These are phyloP conservation scores for Prunus salicina DNA, from an alignment of 306 rosid genomes.

Conservation along the genomic window DNA sequence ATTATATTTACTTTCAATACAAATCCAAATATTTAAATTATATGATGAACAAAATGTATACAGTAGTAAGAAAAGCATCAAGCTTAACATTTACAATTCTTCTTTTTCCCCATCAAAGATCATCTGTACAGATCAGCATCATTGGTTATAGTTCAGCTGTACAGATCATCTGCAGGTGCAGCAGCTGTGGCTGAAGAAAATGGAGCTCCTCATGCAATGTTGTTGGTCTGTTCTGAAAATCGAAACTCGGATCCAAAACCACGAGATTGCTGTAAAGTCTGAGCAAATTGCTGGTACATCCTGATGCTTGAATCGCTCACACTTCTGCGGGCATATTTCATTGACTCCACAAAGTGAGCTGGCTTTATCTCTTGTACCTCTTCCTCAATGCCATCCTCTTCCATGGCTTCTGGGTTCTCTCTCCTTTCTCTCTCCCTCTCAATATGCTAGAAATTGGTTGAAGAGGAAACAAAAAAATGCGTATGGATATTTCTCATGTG, in stretches of 20 bases:
- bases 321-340: conserved; percentile 67
- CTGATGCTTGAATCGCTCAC: conserved; percentile 68
- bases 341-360: conserved; percentile 63
- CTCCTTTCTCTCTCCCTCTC: conserved; percentile 48
- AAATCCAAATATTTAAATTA: no score
- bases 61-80: no score
- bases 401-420: conserved; percentile 64
- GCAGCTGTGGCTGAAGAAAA: conserved; percentile 47
- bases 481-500: background rate
- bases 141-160: conserved; percentile 24
- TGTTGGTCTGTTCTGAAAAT: conserved; percentile 36
- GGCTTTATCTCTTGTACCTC: conserved; percentile 55
- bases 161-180: conserved; percentile 41
- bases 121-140: background rate
- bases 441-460: conserved; percentile 35
- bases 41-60: no score
- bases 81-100: no score
- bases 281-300: conserved; percentile 68
- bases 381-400: conserved; percentile 45
- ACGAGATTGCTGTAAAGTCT: conserved; percentile 66
- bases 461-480: background rate
- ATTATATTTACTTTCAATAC: no score
- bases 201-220: conserved; percentile 34
- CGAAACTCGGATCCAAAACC: conserved; percentile 61
- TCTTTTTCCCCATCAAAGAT: background rate